Base-by-base conservation (phyloP, 805 yeast genomes). In the Scheffersomyces ergatensis region DNA sequence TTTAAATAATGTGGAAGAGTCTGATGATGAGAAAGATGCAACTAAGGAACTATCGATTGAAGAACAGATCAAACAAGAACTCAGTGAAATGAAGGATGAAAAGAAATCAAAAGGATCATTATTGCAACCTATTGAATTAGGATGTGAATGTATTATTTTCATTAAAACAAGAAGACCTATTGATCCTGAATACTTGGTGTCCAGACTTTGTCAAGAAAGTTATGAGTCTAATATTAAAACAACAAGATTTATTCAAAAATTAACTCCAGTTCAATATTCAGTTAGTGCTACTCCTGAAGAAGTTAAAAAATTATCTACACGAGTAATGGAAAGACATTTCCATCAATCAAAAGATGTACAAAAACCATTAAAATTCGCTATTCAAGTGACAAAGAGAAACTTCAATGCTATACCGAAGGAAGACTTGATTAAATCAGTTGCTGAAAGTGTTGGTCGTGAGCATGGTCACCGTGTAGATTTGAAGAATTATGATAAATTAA, bases 91-190 rank as follows among this genome's bases (percentile, higher is more conserved):
- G 54, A 78, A 80, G 44, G 63, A 70, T 20, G 57, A 58, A 5
- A 62, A 64, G 18, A 65, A 62, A 21, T 57, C 70, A 41, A 78
- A 77, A 42, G 72, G 73, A 32, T 57, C 54, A 27, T 58, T 79
- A 8, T 60, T 85, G 19, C 67, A 71, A 36, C 82, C 85, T 33
- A 72, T 86, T 19, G 83, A 79, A 5, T 60, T 88, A 26, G 83
- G 81, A 15, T 83, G 89, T 54, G 95, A 87, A 58, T 88, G 96
- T 62, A 80, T 93, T 33, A 77, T 89, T 1, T 93, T 92, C 57
- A 78, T 89, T 52, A 86, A 95, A 54, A 79, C 89, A 1, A 78
- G 85, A 51, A 76, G 68, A 48, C 96, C 97, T 0, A 73, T 90
- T 5, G 80, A 77, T 17, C 97, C 98, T 0, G 93, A 82, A 25